phyloP scores from a whole-genome alignment of 1,284 basidiomycete species.

The Pulchroboletus neoregius region DNA sequence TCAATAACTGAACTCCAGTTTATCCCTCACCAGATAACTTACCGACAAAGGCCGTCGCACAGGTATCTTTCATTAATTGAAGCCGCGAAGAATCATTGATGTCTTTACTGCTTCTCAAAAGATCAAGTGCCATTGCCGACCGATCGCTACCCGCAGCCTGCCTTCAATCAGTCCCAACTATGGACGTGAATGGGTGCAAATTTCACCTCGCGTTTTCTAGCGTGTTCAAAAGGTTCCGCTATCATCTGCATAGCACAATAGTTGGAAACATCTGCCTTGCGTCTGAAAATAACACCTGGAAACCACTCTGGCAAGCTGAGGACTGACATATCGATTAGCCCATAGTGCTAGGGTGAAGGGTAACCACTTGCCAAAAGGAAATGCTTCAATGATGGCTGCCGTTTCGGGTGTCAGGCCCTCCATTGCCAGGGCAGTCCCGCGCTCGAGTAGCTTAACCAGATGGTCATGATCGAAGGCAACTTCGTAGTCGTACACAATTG shows the following conservation, averaged over 20 bases:
- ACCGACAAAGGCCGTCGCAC: slow-evolving; percentile 27
- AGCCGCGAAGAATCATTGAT: slow-evolving; percentile 3
- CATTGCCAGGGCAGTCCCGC: slow-evolving; percentile 14
- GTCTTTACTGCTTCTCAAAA: slow-evolving; percentile 5
- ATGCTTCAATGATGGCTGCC: slow-evolving; percentile 15
- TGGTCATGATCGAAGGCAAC: slow-evolving; percentile 15
- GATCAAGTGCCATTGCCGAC: slow-evolving; percentile 18
- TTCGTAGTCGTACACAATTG: slow-evolving; percentile 27
- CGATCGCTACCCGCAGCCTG: slow-evolving; percentile 13
- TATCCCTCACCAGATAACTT: not conserved
- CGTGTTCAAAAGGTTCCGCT: slow-evolving; percentile 20
- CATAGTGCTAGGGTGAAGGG: not conserved
- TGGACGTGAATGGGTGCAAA: not conserved
- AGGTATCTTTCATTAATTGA: slow-evolving; percentile 17
- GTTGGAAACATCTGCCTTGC: slow-evolving; percentile 16
- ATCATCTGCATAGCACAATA: slow-evolving; percentile 19
- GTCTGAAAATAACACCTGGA: slow-evolving; percentile 18
- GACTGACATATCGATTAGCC: slow-evolving; percentile 10
- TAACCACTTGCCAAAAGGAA: slow-evolving; percentile 21
- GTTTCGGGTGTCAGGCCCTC: slow-evolving; percentile 20
- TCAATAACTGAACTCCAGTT: not conserved
- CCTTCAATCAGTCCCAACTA: not conserved
- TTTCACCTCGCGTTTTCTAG: slow-evolving; percentile 16
- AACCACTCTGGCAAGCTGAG: slow-evolving; percentile 27
- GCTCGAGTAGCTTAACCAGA: slow-evolving; percentile 21